Evolutionary conservation across 331 rosid species (phyloP).

Genomic region (Erythrophleum ivorense): DNA sequence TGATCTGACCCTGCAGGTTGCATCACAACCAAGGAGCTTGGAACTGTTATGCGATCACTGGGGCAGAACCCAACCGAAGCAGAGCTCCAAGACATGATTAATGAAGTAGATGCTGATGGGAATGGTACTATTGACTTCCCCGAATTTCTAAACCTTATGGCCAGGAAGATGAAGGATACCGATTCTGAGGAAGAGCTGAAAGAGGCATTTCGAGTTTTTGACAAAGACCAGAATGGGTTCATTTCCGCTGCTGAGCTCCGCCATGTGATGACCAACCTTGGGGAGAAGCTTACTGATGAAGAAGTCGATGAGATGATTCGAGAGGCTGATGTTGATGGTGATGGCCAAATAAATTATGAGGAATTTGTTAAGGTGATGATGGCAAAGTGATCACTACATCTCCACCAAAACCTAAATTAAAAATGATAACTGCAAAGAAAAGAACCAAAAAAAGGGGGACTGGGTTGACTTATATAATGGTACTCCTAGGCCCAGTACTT

Average conservation of each 20-base stretch:
- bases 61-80: slow-evolving; percentile 92
- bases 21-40: slow-evolving; percentile 87
- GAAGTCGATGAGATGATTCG: slow-evolving; percentile 87
- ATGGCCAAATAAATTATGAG: slow-evolving; percentile 86
- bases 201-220: slow-evolving; percentile 81
- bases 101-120: slow-evolving; percentile 84
- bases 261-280: slow-evolving; percentile 88
- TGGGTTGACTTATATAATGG: slow-evolving; percentile 42
- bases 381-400: slow-evolving; percentile 63
- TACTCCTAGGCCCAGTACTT: slow-evolving; percentile 35
- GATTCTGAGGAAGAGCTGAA: slow-evolving; percentile 90
- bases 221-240: slow-evolving; percentile 86
- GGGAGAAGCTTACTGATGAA: slow-evolving; percentile 85
- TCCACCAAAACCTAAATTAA: slow-evolving; percentile 27
- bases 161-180: slow-evolving; percentile 86
- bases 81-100: slow-evolving; percentile 87
- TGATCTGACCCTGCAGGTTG: slow-evolving; percentile 60
- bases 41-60: slow-evolving; percentile 82
- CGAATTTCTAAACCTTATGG: slow-evolving; percentile 82
- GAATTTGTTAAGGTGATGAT: slow-evolving; percentile 89
- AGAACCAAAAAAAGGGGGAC: slow-evolving; percentile 25
- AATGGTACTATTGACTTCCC: slow-evolving; percentile 84
- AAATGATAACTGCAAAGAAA: slow-evolving; percentile 23
- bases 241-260: slow-evolving; percentile 92
- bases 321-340: slow-evolving; percentile 88